A percentile compares a stretch with the other conserved stretches of the same genome.
These are phyloP conservation scores for Penicillium paxilli DNA, from an alignment of 495 filamentous ascomycete genomes.

Conservation along the genomic window DNA sequence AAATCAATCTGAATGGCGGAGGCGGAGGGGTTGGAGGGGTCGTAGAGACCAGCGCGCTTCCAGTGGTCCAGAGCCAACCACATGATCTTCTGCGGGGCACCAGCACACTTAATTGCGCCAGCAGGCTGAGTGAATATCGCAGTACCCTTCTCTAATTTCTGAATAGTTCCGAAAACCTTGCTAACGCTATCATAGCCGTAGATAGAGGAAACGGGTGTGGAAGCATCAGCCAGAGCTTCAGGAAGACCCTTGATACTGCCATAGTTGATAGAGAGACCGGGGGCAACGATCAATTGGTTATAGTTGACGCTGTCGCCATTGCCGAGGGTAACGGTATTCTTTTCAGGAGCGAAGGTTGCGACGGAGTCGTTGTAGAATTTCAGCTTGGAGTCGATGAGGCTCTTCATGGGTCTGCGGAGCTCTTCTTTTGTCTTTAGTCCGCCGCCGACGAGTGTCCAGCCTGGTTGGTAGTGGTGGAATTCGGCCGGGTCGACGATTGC, in stretches of 20 bases:
- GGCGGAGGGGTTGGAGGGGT: constrained; percentile 32
- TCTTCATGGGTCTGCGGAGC: constrained; percentile 50
- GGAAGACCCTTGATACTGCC: constrained; percentile 57
- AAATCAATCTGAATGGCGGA: constrained; percentile 63
- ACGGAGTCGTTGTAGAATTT: constrained; percentile 60
- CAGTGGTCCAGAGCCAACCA: constrained; percentile 70
- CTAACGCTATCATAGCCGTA: constrained; percentile 62
- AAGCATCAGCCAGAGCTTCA: constrained; percentile 56
- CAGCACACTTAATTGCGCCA: constrained; percentile 67
- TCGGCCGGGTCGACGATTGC: constrained; percentile 64
- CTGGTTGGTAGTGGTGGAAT: constrained; percentile 71
- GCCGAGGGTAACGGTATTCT: constrained; percentile 58
- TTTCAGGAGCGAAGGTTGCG: constrained; percentile 52
- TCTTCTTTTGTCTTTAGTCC: constrained; percentile 60
- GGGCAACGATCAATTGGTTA: constrained; percentile 64
- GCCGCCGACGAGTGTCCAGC: constrained; percentile 69
- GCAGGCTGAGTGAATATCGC: constrained; percentile 70
- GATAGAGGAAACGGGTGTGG: constrained; percentile 61
- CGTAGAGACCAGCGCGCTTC: constrained; percentile 60
- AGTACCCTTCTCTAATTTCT: constrained; percentile 54
- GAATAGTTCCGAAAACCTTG: constrained; percentile 57
- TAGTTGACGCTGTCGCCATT: constrained; percentile 61
- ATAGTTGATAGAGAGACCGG: constrained; percentile 60
- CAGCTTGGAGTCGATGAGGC: constrained; percentile 58
- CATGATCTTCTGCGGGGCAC: constrained; percentile 70